Conservation (phyloP, 2,329 filamentous ascomycete genomes). For the Huntiella savannae region DNA sequence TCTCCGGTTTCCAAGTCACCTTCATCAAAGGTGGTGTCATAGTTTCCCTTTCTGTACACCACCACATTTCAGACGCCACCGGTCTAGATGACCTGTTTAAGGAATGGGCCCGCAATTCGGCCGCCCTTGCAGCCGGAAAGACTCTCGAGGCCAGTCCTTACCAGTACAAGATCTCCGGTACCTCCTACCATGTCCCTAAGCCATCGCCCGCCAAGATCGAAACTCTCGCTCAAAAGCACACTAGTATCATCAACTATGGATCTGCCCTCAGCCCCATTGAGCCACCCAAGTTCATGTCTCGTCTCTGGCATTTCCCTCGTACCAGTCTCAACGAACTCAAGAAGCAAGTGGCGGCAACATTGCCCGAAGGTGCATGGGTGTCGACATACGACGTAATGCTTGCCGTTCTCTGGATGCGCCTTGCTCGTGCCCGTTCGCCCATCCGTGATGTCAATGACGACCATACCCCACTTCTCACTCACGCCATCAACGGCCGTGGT, state of each 20-base stretch:
- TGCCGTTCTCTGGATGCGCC: neutral
- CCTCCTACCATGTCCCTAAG: conserved; percentile 4
- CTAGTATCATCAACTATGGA: neutral
- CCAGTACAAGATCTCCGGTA: conserved; percentile 2
- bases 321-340: neutral
- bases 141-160: neutral
- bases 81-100: conserved; percentile 1
- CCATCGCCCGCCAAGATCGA: neutral
- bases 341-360: neutral
- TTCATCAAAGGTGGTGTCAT: conserved; percentile 6
- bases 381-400: conserved; percentile 3
- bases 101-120: conserved; percentile 2
- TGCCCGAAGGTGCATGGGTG: conserved; percentile 3
- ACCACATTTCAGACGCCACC: conserved; percentile 2
- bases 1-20: conserved; percentile 3
- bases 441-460: neutral
- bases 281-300: conserved; percentile 3
- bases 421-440: conserved; percentile 1
- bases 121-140: neutral
- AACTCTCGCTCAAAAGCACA: neutral
- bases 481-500: conserved; percentile 5
- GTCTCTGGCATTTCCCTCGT: conserved; percentile 4
- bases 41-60: neutral
- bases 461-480: neutral
- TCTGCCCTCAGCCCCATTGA: neutral